Conservation (phyloP, 352 stramenopile genomes). For the Thraustochytrium sp. region DNA sequence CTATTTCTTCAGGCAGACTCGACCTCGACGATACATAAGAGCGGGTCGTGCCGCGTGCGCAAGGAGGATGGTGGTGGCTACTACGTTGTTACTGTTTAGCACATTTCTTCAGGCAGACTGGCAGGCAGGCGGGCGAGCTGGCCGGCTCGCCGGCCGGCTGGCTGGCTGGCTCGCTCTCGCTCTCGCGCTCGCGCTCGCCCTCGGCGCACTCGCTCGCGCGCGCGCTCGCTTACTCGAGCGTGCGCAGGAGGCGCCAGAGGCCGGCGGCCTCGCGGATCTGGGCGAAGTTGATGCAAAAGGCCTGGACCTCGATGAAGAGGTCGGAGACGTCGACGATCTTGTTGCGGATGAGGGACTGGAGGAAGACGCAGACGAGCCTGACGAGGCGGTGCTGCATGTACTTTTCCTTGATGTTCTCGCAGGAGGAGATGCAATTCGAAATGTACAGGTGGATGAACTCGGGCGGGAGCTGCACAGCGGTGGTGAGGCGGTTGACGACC, state of each 20-base stretch:
- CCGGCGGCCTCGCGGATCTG: constrained; percentile 90
- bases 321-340: constrained; percentile 92
- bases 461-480: constrained; percentile 80
- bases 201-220: neutral
- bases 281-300: constrained; percentile 98
- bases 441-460: constrained; percentile 99
- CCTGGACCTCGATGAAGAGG: constrained; percentile 96
- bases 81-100: constrained; percentile 72
- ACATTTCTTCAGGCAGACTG: neutral
- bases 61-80: neutral
- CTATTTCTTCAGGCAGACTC: constrained; percentile 98
- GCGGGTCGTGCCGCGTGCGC: constrained; percentile 97
- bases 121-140: neutral
- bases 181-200: too few species aligned
- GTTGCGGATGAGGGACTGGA: constrained; percentile 96
- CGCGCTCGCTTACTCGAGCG: constrained; percentile 17
- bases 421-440: constrained; percentile 96
- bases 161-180: neutral
- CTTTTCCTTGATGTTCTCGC: constrained; percentile 97
- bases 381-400: constrained; percentile 95
- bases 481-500: constrained; percentile 86
- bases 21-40: constrained; percentile 93
- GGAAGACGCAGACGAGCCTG: constrained; percentile 93
- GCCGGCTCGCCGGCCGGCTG: neutral
- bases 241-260: constrained; percentile 85